Evolutionary conservation across 805 yeast genomes (phyloP), one percentile per base, ranked within the genome.

Genomic region (Candida lessepsii): DNA sequence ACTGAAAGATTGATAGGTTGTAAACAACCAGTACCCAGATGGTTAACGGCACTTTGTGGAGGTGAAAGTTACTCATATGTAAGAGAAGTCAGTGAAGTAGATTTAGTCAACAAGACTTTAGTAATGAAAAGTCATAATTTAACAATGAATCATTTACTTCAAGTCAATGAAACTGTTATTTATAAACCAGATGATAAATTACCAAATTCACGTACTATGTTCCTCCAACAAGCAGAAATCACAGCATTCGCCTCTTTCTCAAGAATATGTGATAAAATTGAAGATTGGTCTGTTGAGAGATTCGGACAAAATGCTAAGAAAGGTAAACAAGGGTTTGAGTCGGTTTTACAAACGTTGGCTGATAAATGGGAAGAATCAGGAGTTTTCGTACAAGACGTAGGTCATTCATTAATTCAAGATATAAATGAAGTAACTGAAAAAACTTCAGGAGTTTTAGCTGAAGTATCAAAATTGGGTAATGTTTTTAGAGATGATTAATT

Each of bases 1-100:
- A 84, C 96, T 0, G 98, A 93, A 63, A 71, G 98, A 46, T 71
- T 91, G 40, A 87, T 91, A 44, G 90, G 95, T 2, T 87, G 95
- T 61, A 76, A 83, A 49, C 99, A 91, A 58, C 71, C 83, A 6
- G 81, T 90, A 26, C 99, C 99, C 1, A 57, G 63, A 24, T 91
- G 97, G 97, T 59, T 93, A 17, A 61, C 77, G 43, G 70, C 71
- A 39, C 45, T 89, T 11, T 82, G 88, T 11, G 96, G 96, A 2
- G 84, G 86, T 2, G 70, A 75, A 17, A 80, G 80, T 42, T 73
- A 73, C 29, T 83, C 95, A 23, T 88, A 81, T 56, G 95, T 91
- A 7, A 75, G 98, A 34, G 99, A 91, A 58, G 80, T 93, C 9
- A 83, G 95, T 38, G 87, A 82, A 41, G 89, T 93, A 25, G 95